Base-by-base conservation (phyloP, 805 yeast species). In the Kodamaea restingae region DNA sequence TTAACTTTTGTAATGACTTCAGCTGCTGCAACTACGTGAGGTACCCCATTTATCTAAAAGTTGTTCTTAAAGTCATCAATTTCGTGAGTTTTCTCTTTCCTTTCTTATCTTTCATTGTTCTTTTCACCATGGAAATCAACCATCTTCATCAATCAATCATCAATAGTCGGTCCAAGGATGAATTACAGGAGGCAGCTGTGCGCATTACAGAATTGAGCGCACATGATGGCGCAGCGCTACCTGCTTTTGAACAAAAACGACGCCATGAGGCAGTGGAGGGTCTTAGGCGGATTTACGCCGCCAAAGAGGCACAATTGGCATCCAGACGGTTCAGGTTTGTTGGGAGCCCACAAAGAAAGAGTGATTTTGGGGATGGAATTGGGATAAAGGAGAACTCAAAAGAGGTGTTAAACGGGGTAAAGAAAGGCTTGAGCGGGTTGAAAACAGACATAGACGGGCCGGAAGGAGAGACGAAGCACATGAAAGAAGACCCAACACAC, bases 301-400 rank as follows among this genome's bases (percentile, higher is more conserved):
- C 42, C 15, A 56, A 56, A 33, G 45, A 42, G 22, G 15, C 32
- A 4, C 45, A 43, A 18, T 42, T 47, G 7, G 28, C 50, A 7
- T 48, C 40, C 8, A 35, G 38, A 10, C 36, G 42, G 32, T 65
- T 66, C 39, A 36, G 38, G 20, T 66, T 65, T 34, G 28, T 15
- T 10, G 70, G 70, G 3, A 53, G 40, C 1, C 71, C 71, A 15
- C 20, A 2, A 41, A 51, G 9, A 48, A 17, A 27, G 41, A 38
- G 20, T 15, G 18, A 7, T 8, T 8, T 26, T 26, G 29, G 29
- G n/a, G 29, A n/a, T n/a, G n/a, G n/a, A n/a, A n/a, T n/a, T n/a
- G n/a, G 22, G 22, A 20, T 6, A 20, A 20, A 8, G 22, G 22
- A 20, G 14, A 25, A n/a, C n/a, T n/a, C n/a, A n/a, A n/a, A n/a